Evolutionary conservation across 768 basidiomycete species (phyloP), one percentile per base, ranked within the genome.

Genomic region (Lenzites betulinus): DNA sequence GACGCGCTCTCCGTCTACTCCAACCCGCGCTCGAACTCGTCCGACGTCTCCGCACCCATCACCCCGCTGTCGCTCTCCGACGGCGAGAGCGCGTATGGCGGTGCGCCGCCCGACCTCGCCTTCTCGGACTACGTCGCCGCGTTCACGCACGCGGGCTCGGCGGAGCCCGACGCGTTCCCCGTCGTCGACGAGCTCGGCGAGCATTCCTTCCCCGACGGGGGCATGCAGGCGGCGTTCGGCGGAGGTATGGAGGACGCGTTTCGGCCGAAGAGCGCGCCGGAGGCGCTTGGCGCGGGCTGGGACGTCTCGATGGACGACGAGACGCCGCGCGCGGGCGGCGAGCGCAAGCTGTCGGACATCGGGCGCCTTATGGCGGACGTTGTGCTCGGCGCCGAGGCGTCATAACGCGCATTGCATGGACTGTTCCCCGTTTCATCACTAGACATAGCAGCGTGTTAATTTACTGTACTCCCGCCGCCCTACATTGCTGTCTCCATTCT

Each of bases 11-110:
- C 54, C 23, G 47, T 53, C 2, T 44, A 60, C 58, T 50, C 59
- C 41, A 53, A 58, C 51, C 52, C 65, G 51, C 61, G 57, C 61
- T 64, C 60, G 25, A 54, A 51, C 52, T 63, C 66, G 54, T 51
- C 53, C 41, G 53, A 52, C 39, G 56, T 55, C 51, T 64, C 65
- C 26, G 55, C 64, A 20, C 68, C 68, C 12, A 39, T 60, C 38
- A 67, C 68, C 30, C 68, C 68, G 22, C 44, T 66, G 28, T 52
- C 54, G 22, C 47, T 60, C 51, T 41, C 58, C 1, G 51, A 51
- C 20, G 26, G 25, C 35, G 58, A 33, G 25, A 50, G 51, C 23
- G 20, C 35, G 49, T 43, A 26, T 35, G 58, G 44, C 42, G 23
- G 23, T 43, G 18, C 33, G 35, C 50, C 43, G 57, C 51, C 33